A percentile compares a stretch with the other conserved stretches of the same genome.
phyloP scores from a whole-genome alignment of 306 rosid genomes.

The Vachellia collinsii region DNA sequence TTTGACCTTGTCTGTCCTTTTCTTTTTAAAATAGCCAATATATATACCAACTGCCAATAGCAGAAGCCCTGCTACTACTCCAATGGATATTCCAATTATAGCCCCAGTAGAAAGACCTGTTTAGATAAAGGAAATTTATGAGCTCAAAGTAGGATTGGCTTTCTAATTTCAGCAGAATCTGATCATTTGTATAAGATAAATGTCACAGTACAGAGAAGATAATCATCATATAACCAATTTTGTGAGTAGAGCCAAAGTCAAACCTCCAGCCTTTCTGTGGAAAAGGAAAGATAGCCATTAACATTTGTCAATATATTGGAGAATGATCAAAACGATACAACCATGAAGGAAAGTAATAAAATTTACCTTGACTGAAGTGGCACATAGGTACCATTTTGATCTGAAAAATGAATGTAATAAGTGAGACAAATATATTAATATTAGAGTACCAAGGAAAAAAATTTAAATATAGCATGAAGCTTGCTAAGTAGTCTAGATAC shows the following conservation, averaged over 20 bases:
- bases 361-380: conserved; percentile 52
- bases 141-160: conserved; percentile 27
- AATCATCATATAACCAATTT: conserved; percentile 31
- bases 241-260: conserved; percentile 32
- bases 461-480: neutral
- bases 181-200: conserved; percentile 10
- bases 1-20: conserved; percentile 36
- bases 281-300: conserved; percentile 31
- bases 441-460: neutral
- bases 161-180: conserved; percentile 23
- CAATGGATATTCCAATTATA: conserved; percentile 63
- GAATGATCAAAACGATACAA: neutral
- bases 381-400: conserved; percentile 49
- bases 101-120: conserved; percentile 57
- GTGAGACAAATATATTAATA: conserved; percentile 19
- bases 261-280: conserved; percentile 54
- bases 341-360: neutral
- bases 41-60: conserved; percentile 46
- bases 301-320: neutral
- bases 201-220: conserved; percentile 32
- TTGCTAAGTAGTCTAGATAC: neutral
- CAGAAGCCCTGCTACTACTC: conserved; percentile 58
- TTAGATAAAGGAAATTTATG: conserved; percentile 39
- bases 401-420: conserved; percentile 47
- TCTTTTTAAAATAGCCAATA: conserved; percentile 48